Evolutionary conservation across 1,284 basidiomycete species (phyloP), one percentile per base, ranked within the genome.

Genomic region (Pseudozyma sp.): DNA sequence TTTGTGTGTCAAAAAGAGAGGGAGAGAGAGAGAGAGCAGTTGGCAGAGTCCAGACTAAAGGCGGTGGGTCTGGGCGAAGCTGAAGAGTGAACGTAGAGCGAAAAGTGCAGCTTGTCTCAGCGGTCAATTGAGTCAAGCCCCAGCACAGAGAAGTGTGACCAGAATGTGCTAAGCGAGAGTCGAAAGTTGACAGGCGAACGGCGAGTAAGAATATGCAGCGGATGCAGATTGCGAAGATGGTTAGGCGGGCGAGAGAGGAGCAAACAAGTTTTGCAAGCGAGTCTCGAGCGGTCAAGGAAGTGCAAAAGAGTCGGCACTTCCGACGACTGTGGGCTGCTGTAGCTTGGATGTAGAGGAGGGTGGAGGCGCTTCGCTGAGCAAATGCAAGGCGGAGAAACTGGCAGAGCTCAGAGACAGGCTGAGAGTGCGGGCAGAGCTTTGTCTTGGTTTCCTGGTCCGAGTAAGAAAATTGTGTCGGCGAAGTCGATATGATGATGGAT

Each of bases 91-190:
- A 7, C 25, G 25, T 31, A 3, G 25, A 31, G 25, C 25, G 25
- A 6, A 31, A 31, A 3, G n/a, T 3, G 25, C 25, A 31, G 25
- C 25, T 31, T 31, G 25, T 31, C 25, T 31, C 25, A 31, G 6
- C 25, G 25, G 25, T 31, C 25, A 31, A 31, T 31, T 31, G 25
- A 31, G 25, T 31, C 3, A 31, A 31, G 25, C 25, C 25, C 25
- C 25, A 31, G 6, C 25, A 31, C 34, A 51, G 49, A 34, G 11
- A 16, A 12, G 10, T 34, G 55, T 39, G 47, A 35, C 35, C 52
- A 44, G 49, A 44, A 40, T 66, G 52, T 59, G 52, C 57, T 66
- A 66, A 66, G 63, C 63, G 57, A 66, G 47, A 14, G 54, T 53
- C 44, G 55, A 38, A 19, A 43, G 16, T 34, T 34, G 40, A 52